Conservation (phyloP, 768 basidiomycete species). For the Mycena alexandri region DNA sequence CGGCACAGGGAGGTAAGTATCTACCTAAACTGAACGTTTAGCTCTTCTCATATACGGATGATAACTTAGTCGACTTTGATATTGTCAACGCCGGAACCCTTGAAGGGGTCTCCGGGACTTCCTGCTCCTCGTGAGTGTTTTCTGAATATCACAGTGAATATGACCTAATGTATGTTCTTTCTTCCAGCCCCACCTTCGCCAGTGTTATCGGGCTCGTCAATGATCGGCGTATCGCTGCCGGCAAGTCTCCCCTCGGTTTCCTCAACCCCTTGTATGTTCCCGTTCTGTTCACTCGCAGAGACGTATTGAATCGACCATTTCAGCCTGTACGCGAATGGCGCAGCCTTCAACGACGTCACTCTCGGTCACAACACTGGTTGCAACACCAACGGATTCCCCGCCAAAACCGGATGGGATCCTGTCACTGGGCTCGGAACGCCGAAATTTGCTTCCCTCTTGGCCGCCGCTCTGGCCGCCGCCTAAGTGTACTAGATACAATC, state of each 20-base stretch:
- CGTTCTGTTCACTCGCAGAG: not conserved
- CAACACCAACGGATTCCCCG: slow-evolving; percentile 42
- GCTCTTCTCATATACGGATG: slow-evolving; percentile 14
- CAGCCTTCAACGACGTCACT: slow-evolving; percentile 57
- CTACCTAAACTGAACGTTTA: slow-evolving; percentile 48
- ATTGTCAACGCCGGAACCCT: slow-evolving; percentile 30
- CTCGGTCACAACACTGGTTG: slow-evolving; percentile 45
- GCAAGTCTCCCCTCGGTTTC: slow-evolving; percentile 53
- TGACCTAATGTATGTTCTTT: not conserved
- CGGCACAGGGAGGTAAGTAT: slow-evolving; percentile 36
- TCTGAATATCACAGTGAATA: not conserved
- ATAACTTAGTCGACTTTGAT: slow-evolving; percentile 32
- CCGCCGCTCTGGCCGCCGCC: slow-evolving; percentile 25
- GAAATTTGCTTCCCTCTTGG: slow-evolving; percentile 36
- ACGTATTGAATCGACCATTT: not conserved
- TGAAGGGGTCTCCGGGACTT: slow-evolving; percentile 34
- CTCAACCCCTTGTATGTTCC: slow-evolving; percentile 41
- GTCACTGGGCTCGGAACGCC: slow-evolving; percentile 43
- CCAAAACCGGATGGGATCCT: slow-evolving; percentile 42
- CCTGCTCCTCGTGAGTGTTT: slow-evolving; percentile 29
- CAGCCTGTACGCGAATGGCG: slow-evolving; percentile 49
- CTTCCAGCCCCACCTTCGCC: slow-evolving; percentile 56
- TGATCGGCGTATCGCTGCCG: slow-evolving; percentile 54
- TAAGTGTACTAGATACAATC: slow-evolving; percentile 2
- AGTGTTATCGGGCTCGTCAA: slow-evolving; percentile 62